Evolutionary conservation across 2,329 filamentous ascomycete genomes (phyloP), one percentile per base, ranked within the genome.

Genomic region (Coniochaeta sp.): DNA sequence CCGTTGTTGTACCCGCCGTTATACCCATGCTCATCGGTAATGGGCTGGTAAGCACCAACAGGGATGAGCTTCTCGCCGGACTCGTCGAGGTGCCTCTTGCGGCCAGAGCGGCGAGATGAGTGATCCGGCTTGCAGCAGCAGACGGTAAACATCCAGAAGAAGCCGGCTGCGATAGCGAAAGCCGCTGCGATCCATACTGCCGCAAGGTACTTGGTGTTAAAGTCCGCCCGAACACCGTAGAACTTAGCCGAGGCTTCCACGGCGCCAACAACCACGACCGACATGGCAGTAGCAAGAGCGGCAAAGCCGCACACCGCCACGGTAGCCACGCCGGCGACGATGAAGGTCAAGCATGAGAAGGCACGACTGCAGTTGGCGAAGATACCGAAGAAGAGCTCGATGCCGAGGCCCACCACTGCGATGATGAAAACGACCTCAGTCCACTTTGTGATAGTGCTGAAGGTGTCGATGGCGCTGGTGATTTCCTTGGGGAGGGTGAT

Each of bases 141-240:
- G 69, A 89, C 84, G 74, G 87, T 91, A 73, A 96, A 85, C 70
- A 93, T 78, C 93, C 95, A 98, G 88, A 98, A 97, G 71, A 96
- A 76, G 64, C 84, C 85, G 8, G 89, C 88, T 47, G 74, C 90
- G 36, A 95, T 71, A 63, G 89, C 88, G 71, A 96, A 92, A 31
- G 84, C 89, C 43, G 88, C 88, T 50, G 87, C 88, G 62, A 98
- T 79, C 91, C 93, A 97, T 67, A 89, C 84, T 22, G 86, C 77
- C 38, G 81, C 81, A 59, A 95, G 85, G 77, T 89, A 93, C 62
- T 80, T 77, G 33, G 73, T 83, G 76, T 92, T 89, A 71, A 96
- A 76, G 58, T 72, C 74, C 58, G 86, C 84, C 6, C 82, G 74
- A 66, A 93, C 88, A 63, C 89, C 86, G 74, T 95, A 96, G 58